Evolutionary conservation across 805 yeast genomes (phyloP).

Genomic region (Cyberlindnera americana): DNA sequence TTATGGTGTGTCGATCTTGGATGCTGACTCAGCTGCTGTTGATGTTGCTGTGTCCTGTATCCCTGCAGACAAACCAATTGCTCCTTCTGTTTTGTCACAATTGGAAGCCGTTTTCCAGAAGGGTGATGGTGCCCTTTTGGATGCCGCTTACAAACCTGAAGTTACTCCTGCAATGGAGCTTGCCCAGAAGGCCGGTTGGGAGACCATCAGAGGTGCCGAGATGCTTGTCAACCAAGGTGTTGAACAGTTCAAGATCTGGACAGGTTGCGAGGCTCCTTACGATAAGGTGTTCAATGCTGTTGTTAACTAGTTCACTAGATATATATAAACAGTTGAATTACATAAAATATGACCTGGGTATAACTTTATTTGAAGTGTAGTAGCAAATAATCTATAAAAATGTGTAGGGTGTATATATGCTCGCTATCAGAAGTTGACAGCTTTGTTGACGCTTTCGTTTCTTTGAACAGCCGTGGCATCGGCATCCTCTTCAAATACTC

Average conservation of each 20-base stretch:
- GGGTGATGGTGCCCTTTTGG: slow-evolving; percentile 49
- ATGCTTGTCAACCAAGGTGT: slow-evolving; percentile 94
- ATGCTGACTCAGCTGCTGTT: slow-evolving; percentile 47
- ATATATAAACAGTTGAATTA: too few species aligned
- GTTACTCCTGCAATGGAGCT: slow-evolving; percentile 82
- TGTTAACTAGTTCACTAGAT: slow-evolving; percentile 12
- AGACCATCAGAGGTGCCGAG: slow-evolving; percentile 84
- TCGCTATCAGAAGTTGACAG: slow-evolving; percentile 21
- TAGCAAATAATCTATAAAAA: too few species aligned
- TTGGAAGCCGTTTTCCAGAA: slow-evolving; percentile 49
- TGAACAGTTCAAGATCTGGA: slow-evolving; percentile 79
- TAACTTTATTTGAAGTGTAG: too few species aligned
- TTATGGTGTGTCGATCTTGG: slow-evolving; percentile 57
- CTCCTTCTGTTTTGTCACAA: slow-evolving; percentile 42
- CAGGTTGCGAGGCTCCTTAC: slow-evolving; percentile 62
- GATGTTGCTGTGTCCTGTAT: slow-evolving; percentile 72
- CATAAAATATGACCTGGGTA: too few species aligned
- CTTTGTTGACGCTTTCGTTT: slow-evolving; percentile 20
- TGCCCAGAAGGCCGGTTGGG: slow-evolving; percentile 68
- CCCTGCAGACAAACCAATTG: slow-evolving; percentile 78
- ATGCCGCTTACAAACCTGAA: slow-evolving; percentile 92
- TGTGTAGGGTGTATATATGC: too few species aligned
- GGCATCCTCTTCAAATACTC: slow-evolving; percentile 9
- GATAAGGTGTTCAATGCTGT: slow-evolving; percentile 61
- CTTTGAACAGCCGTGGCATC: slow-evolving; percentile 11